phyloP scores from a whole-genome alignment of 306 rosid species.

The Gastrolobium villosum region DNA sequence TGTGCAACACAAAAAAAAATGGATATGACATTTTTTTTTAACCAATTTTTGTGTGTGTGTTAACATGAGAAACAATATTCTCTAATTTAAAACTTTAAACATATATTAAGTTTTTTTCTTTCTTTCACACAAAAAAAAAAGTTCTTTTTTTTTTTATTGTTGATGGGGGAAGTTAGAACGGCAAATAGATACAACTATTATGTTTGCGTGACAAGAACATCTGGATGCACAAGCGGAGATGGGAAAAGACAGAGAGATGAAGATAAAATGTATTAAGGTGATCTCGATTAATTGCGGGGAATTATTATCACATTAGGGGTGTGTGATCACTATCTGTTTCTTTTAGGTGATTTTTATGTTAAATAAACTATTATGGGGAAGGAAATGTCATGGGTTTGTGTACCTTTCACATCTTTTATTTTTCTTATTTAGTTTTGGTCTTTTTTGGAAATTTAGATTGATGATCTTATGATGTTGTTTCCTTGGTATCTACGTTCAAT shows the following conservation, averaged over 20 bases:
- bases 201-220: background rate
- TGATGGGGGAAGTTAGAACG: background rate
- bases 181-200: background rate
- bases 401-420: background rate
- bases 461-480: background rate
- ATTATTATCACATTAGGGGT: conserved; percentile 13
- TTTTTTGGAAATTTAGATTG: background rate
- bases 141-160: background rate
- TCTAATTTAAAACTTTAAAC: no score
- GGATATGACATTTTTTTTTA: no score
- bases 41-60: no score
- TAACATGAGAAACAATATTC: no score
- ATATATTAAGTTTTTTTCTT: background rate
- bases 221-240: background rate
- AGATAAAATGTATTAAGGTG: background rate
- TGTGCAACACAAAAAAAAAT: no score
- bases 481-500: no score
- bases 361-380: background rate
- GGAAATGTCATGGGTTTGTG: background rate
- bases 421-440: background rate
- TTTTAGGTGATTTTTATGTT: background rate
- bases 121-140: no score
- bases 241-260: background rate
- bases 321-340: conserved; percentile 10
- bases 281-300: background rate